phyloP scores from a whole-genome alignment of 768 basidiomycete species.

The Lactifluus volemus region DNA sequence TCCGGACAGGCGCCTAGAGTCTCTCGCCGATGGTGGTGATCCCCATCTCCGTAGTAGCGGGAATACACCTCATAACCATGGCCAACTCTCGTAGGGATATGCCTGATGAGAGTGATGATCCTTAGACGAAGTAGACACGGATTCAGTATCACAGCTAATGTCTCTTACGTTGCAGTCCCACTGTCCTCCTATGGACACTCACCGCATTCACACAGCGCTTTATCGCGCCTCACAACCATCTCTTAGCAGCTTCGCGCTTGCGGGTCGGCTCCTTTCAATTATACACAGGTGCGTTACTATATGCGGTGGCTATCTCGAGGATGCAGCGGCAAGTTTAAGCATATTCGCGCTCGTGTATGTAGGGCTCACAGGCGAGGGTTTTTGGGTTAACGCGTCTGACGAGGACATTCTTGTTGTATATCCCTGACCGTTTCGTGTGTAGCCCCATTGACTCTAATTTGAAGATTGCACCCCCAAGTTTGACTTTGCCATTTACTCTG shows the following conservation, averaged over 20 bases:
- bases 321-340: slow-evolving; percentile 43
- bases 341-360: slow-evolving; percentile 49
- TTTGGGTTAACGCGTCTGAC: slow-evolving; percentile 47
- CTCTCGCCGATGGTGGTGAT: slow-evolving; percentile 65
- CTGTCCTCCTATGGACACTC: slow-evolving; percentile 50
- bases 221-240: slow-evolving; percentile 75
- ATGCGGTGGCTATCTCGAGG: slow-evolving; percentile 38
- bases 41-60: slow-evolving; percentile 52
- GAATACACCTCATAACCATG: slow-evolving; percentile 25
- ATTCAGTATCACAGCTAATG: slow-evolving; percentile 1
- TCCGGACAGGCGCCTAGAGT: slow-evolving; percentile 29
- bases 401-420: slow-evolving; percentile 27
- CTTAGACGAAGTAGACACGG: too few relatives aligned
- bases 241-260: slow-evolving; percentile 68
- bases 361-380: slow-evolving; percentile 46
- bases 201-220: slow-evolving; percentile 68
- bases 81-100: slow-evolving; percentile 17
- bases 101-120: too few relatives aligned
- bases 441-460: slow-evolving; percentile 67
- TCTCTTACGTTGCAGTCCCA: slow-evolving; percentile 19
- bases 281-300: slow-evolving; percentile 33
- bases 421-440: neutral
- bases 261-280: slow-evolving; percentile 67
- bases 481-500: slow-evolving; percentile 76
- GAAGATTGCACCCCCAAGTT: slow-evolving; percentile 65